Percentiles rank a stretch among this genome's conserved stretches.
phyloP scores from a whole-genome alignment of 2,329 filamentous ascomycete species.

The Monilinia vaccinii-corymbosi region DNA sequence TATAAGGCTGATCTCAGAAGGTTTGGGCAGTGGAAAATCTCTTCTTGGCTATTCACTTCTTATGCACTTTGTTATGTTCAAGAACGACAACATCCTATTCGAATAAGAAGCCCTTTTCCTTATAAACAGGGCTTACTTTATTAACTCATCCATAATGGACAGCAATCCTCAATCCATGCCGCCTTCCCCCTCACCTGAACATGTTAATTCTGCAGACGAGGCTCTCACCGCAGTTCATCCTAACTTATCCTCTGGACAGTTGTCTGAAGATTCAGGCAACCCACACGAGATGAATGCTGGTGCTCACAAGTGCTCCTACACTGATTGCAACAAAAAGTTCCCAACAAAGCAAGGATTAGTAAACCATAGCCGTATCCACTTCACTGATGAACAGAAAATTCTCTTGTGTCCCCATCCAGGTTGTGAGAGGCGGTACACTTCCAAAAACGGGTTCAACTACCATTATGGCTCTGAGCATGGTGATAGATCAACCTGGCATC shows the following conservation, averaged over 20 bases:
- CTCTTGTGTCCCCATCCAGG: not conserved
- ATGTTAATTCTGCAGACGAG: too few relatives aligned
- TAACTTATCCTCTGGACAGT: too few relatives aligned
- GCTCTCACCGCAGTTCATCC: too few relatives aligned
- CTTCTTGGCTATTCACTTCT: not conserved
- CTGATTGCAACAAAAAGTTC: not conserved
- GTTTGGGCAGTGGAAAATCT: not conserved
- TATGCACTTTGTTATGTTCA: too few relatives aligned
- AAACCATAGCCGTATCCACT: not conserved
- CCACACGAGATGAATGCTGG: too few relatives aligned
- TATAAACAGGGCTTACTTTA: too few relatives aligned
- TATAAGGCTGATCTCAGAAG: not conserved
- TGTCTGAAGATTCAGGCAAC: too few relatives aligned
- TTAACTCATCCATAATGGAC: too few relatives aligned
- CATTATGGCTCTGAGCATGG: not conserved
- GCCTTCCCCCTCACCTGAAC: too few relatives aligned
- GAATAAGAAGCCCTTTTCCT: too few relatives aligned
- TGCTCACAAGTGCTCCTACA: not conserved
- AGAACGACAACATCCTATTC: too few relatives aligned
- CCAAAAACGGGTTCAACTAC: not conserved
- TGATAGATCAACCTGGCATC: not conserved
- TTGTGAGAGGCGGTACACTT: not conserved
- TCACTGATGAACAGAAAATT: not conserved
- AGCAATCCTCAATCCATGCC: too few relatives aligned
- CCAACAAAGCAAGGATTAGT: not conserved